Percentiles rank a stretch among this genome's conserved stretches.
These are phyloP conservation scores for Penicillium parvum DNA, from an alignment of 495 filamentous ascomycete genomes.

Conservation along the genomic window DNA sequence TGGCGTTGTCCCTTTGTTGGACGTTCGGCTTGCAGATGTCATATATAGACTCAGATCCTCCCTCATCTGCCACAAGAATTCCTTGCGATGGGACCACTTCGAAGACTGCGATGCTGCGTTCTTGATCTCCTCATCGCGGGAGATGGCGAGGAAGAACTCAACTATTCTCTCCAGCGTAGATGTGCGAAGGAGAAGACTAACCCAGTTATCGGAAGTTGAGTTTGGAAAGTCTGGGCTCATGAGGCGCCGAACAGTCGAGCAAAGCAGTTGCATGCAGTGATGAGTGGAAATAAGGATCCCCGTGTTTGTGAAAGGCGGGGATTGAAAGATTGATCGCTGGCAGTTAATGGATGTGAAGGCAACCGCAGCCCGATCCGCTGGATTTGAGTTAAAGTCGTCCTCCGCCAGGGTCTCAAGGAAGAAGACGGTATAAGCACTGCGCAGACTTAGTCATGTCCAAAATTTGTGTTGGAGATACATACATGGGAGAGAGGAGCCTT, in stretches of 20 bases:
- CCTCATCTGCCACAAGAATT: slow-evolving; percentile 30
- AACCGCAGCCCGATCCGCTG: neutral
- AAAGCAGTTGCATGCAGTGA: slow-evolving; percentile 28
- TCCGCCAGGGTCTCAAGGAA: slow-evolving; percentile 26
- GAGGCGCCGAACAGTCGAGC: slow-evolving; percentile 21
- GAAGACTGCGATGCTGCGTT: neutral
- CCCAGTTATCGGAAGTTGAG: slow-evolving; percentile 24
- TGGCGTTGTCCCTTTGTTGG: neutral
- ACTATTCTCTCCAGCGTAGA: slow-evolving; percentile 27
- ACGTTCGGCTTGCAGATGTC: neutral
- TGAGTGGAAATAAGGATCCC: slow-evolving; percentile 24
- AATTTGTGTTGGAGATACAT: neutral
- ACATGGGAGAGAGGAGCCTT: slow-evolving; percentile 25
- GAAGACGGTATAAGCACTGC: slow-evolving; percentile 25
- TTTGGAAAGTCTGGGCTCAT: slow-evolving; percentile 27
- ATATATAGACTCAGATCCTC: slow-evolving; percentile 21
- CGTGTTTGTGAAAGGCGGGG: slow-evolving; percentile 25
- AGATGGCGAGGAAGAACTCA: slow-evolving; percentile 21
- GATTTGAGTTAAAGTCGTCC: neutral
- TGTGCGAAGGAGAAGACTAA: slow-evolving; percentile 26
- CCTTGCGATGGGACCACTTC: slow-evolving; percentile 23
- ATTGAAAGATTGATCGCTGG: slow-evolving; percentile 25
- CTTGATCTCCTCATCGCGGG: slow-evolving; percentile 16
- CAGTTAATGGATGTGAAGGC: slow-evolving; percentile 3
- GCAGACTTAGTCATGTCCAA: slow-evolving; percentile 2